Percentiles rank a stretch among this genome's conserved stretches.
Conservation (phyloP, 306 rosid species). For the Oemleria cerasiformis region DNA sequence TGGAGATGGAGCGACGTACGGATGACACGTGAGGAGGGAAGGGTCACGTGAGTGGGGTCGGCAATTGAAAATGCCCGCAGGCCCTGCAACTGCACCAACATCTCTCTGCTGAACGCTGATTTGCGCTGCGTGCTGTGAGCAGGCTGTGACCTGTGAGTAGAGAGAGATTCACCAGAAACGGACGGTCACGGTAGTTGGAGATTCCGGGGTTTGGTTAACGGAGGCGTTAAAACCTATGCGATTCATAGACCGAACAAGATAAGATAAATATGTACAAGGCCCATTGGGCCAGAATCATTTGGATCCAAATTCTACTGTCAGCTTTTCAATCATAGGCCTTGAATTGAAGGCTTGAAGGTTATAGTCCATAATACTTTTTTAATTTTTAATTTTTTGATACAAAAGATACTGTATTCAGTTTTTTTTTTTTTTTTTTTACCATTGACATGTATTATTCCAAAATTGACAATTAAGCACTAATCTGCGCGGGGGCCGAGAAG, state of each 20-base stretch:
- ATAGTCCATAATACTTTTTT: too few species aligned
- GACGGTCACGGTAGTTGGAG: neutral
- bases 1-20: conserved; percentile 24
- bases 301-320: neutral
- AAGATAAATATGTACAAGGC: neutral
- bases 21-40: conserved; percentile 23
- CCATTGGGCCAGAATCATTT: neutral
- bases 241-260: neutral
- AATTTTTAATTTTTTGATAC: too few species aligned
- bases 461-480: too few species aligned
- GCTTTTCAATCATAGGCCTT: too few species aligned
- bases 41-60: conserved; percentile 22
- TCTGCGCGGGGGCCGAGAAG: too few species aligned
- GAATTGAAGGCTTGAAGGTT: too few species aligned
- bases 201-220: neutral
- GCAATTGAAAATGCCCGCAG: conserved; percentile 32
- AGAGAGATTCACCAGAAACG: neutral
- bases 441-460: too few species aligned
- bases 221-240: conserved; percentile 23
- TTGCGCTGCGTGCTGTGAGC: neutral
- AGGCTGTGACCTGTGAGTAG: neutral
- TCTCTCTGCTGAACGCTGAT: neutral
- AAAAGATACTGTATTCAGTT: too few species aligned
- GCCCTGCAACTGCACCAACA: conserved; percentile 37
- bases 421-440: too few species aligned